Conservation (phyloP, 192 early-diverging fungal genomes). For the Linnemannia exigua region DNA sequence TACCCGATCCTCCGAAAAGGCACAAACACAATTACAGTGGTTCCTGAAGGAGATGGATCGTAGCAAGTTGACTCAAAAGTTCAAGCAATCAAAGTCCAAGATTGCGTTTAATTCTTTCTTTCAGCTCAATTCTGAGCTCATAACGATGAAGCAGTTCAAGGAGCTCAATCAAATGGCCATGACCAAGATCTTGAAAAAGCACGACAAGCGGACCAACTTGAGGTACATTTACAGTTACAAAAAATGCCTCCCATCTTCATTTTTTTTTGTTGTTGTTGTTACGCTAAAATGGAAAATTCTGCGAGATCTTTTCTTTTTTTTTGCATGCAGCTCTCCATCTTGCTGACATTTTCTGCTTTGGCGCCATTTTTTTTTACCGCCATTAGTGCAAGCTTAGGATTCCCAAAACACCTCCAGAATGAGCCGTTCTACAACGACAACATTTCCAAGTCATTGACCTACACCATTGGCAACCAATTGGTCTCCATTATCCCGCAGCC, state of each 20-base stretch:
- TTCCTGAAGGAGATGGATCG: slow-evolving; percentile 69
- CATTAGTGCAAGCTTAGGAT: slow-evolving; percentile 63
- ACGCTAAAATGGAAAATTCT: too few species aligned
- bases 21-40: slow-evolving; percentile 70
- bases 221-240: too few species aligned
- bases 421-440: slow-evolving; percentile 67
- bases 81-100: slow-evolving; percentile 33
- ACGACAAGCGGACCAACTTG: slow-evolving; percentile 87
- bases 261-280: not conserved
- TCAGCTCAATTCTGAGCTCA: slow-evolving; percentile 78
- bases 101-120: slow-evolving; percentile 67
- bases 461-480: slow-evolving; percentile 73
- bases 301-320: not conserved
- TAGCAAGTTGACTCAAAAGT: slow-evolving; percentile 57
- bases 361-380: not conserved
- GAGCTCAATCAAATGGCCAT: slow-evolving; percentile 83
- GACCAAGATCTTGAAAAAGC: slow-evolving; percentile 91
- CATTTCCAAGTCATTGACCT: slow-evolving; percentile 71
- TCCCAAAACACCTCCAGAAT: slow-evolving; percentile 63
- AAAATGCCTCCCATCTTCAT: not conserved
- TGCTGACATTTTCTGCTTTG: slow-evolving; percentile 2
- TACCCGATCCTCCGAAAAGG: slow-evolving; percentile 62
- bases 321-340: not conserved
- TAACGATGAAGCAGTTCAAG: slow-evolving; percentile 78
- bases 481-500: slow-evolving; percentile 83